Evolutionary conservation across 176 grass and related monocot genomes (phyloP), one percentile per base, ranked within the genome.

Genomic region (Miscanthus lutarioriparius): DNA sequence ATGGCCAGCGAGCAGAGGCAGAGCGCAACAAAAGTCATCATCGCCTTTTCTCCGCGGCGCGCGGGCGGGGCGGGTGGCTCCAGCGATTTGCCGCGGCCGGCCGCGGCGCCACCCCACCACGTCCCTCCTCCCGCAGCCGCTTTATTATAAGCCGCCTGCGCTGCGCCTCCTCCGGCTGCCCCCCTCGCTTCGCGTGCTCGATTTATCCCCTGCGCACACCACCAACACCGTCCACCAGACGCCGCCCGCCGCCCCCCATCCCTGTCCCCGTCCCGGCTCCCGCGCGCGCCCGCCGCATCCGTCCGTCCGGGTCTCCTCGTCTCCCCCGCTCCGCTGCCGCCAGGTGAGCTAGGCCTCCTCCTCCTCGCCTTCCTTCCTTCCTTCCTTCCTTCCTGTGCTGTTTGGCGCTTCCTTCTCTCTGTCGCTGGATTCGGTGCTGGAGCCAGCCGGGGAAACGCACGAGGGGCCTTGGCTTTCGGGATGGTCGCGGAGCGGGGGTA

Each of bases 21-120:
- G 10, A 25, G 22, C 40, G 10, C 10, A 43, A n/a, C 36, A 41
- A 59, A n/a, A 77, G 32, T 53, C 75, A 77, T 39, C 35, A 77
- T 39, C 35, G 51, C 40, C 75, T 59, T 77, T 77, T 77, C 75
- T 61, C 75, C 75, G 74, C 74, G 74, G 27, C 47, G 44, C 45
- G 74, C 17, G 36, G 19, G 38, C 11, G 22, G 32, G 32, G 2
- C 4, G 37, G 56, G 76, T 78, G 76, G 76, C n/a, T 11, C 14
- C 76, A 79, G 58, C 76, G 35, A 45, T 79, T 79, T 64, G 51
- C 54, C 53, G 53, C 33, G 73, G 45, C 25, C 45, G 69, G 56
- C 28, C 37, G 61, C 77, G 78, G 78, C 78, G 78, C 64, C 78
- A 80, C 78, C 78, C 19, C 78, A 51, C 75, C 78, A 53, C 75